Evolutionary conservation across 139 green algal species (phyloP).

Genomic region (Deuterostichococcus epilithicus): DNA sequence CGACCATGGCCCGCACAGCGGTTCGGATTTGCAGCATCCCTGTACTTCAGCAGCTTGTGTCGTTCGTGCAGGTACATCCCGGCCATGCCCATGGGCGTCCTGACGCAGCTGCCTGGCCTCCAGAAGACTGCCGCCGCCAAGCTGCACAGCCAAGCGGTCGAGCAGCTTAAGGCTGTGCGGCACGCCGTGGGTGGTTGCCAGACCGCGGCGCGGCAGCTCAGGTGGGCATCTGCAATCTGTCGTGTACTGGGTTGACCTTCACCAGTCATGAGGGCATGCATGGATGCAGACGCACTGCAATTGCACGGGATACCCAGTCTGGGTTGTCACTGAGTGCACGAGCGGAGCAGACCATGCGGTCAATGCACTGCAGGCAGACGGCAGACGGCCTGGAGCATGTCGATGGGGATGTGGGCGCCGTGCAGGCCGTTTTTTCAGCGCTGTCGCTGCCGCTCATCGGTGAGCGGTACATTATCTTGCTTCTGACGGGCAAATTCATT

Average conservation of each 20-base stretch:
- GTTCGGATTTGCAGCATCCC: background rate
- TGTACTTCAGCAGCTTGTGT: no score
- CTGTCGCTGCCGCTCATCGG: background rate
- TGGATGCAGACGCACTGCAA: no score
- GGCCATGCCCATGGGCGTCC: background rate
- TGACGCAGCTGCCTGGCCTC: background rate
- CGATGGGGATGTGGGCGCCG: background rate
- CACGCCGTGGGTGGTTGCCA: background rate
- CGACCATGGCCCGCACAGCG: no score
- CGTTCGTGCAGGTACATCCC: background rate
- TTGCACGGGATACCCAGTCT: no score
- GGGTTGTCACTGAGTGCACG: no score
- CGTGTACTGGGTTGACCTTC: no score
- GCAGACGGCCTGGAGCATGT: background rate
- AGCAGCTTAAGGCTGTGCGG: background rate
- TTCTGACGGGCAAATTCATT: no score
- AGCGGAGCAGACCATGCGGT: no score
- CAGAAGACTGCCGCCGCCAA: background rate
- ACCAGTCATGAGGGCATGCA: no score
- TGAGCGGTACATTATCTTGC: no score
- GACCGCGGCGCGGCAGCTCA: background rate
- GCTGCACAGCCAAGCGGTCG: background rate
- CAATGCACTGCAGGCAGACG: background rate
- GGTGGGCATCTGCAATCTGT: background rate
- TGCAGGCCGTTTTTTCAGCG: background rate